Conservation (phyloP, 306 rosid genomes). For the Cicer judaicum region DNA sequence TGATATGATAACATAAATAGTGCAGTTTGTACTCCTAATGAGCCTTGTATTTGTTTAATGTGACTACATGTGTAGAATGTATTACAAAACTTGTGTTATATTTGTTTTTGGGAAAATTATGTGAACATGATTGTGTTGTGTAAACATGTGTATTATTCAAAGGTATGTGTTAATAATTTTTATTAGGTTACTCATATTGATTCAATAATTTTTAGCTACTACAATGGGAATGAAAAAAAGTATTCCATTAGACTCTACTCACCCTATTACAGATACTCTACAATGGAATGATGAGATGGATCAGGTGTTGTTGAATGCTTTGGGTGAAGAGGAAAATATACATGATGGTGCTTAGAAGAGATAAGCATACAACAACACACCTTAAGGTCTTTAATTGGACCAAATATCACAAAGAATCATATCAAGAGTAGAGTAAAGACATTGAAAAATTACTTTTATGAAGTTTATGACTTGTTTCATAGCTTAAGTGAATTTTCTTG, state of each 20-base stretch:
- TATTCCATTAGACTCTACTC: not conserved
- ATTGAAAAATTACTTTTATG: not conserved
- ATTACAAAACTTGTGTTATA: no score
- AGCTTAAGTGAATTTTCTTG: not conserved
- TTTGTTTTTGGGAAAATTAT: no score
- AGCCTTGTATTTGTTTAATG: not conserved
- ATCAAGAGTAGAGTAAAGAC: not conserved
- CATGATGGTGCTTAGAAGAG: not conserved
- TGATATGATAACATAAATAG: not conserved
- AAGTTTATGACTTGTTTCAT: not conserved
- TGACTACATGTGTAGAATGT: not conserved
- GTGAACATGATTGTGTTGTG: no score
- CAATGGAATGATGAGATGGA: slow-evolving; percentile 1
- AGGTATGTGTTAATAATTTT: no score
- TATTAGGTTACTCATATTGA: no score
- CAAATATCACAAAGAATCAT: not conserved
- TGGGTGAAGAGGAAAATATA: not conserved
- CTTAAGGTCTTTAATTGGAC: not conserved
- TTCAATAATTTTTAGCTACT: not conserved
- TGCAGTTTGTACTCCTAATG: not conserved
- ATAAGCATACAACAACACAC: not conserved
- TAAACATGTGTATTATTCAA: no score
- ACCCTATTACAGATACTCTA: not conserved
- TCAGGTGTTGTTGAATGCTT: not conserved
- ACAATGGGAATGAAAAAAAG: not conserved